Base-by-base conservation (phyloP, 2,329 filamentous ascomycete species). In the Camptophora hylomeconis region DNA sequence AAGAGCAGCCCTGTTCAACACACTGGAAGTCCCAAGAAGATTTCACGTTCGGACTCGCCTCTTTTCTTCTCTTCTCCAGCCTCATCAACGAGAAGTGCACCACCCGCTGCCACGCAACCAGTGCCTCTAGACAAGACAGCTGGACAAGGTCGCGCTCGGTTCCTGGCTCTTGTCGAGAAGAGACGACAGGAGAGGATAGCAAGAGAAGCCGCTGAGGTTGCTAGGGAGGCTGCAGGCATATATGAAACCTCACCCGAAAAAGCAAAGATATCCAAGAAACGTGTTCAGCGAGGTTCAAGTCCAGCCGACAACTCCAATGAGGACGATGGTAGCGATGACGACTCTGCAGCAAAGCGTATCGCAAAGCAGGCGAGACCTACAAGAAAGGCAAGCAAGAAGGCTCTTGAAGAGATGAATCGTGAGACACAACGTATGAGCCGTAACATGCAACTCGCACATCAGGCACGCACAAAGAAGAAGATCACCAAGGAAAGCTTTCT, bases 321-420 rank as follows among this genome's bases (percentile, higher is more conserved):
- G n/a, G 65, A 66, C 5, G 65, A 65, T 29, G 69, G 69, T 20
- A 60, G 65, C 24, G 68, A 72, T 20, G 64, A 67, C 2, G 73
- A 78, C 34, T 73, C 72, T 18, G 72, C 73, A 15, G 75, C 67
- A n/a, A 64, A 62, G 23, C 71, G 63, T 37, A 58, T 89, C 24
- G 80, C 78, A 0, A 38, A 34, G 22, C 31, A 38, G 17, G 63
- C 68, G 15, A 72, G 77, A 3, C 76, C 83, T 4, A 67, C 71
- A 7, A 72, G 89, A 8, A 92, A 89, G 50, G 86, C 89, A 0
- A 87, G 86, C 60, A 95, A 87, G 59, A 94, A 84, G 56, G 89
- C 89, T 0, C 52, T 94, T 22, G 82, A 94, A 49, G 87, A 95
- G 43, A 94, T 98, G 78, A 79, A 80, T 45, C 72, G 83, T 33